Percentiles rank a stretch among this genome's conserved stretches.
Conservation (phyloP, 805 yeast genomes). For the Metschnikowia orientalis region DNA sequence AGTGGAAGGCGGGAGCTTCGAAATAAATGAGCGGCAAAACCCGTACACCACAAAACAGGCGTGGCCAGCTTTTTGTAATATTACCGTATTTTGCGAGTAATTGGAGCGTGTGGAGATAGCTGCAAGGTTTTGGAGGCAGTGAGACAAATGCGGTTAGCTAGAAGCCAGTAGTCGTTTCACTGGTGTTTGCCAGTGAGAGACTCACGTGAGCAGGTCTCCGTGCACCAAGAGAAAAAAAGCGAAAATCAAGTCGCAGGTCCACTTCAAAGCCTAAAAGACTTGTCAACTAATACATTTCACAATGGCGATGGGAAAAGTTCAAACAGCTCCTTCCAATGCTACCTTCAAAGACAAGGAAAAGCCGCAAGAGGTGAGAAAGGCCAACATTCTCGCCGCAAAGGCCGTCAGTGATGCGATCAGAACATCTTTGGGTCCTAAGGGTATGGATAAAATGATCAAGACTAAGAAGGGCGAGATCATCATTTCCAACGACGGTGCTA, state of each 20-base stretch:
- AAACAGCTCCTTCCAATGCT: slow-evolving; percentile 60
- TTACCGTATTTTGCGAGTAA: too few species aligned
- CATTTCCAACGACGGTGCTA: slow-evolving; percentile 97
- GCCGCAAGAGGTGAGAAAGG: slow-evolving; percentile 89
- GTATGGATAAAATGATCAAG: slow-evolving; percentile 99
- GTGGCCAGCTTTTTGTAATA: too few species aligned
- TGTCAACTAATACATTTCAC: too few species aligned
- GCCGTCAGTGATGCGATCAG: slow-evolving; percentile 95
- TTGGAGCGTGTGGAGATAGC: too few species aligned
- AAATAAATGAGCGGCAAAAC: neutral
- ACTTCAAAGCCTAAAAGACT: slow-evolving; percentile 2
- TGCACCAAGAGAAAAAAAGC: slow-evolving; percentile 3
- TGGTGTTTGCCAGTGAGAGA: too few species aligned
- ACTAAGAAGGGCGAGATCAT: slow-evolving; percentile 89
- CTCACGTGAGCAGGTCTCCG: slow-evolving; percentile 1
- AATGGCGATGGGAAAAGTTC: slow-evolving; percentile 18
- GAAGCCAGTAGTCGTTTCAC: too few species aligned
- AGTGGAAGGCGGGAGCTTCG: neutral
- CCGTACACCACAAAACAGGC: slow-evolving; percentile 7
- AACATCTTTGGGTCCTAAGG: slow-evolving; percentile 96
- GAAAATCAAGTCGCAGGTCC: slow-evolving; percentile 1
- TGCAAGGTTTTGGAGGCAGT: too few species aligned
- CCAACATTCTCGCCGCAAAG: slow-evolving; percentile 86
- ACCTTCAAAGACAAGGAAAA: slow-evolving; percentile 90
- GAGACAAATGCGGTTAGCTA: too few species aligned